phyloP scores from a whole-genome alignment of 129 eudicot genomes.

The Cynara cardunculus region DNA sequence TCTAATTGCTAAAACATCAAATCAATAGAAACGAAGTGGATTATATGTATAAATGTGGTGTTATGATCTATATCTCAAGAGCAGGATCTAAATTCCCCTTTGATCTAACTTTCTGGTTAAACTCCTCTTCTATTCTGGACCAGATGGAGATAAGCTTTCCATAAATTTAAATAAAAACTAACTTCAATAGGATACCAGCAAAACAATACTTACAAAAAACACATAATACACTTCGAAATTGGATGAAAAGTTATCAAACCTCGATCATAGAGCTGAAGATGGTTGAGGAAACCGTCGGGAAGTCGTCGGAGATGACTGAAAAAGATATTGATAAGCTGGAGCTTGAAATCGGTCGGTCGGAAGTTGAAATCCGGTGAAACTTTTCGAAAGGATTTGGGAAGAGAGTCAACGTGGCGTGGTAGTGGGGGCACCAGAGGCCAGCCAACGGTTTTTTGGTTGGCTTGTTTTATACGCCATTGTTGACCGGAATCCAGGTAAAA shows the following conservation, averaged over 20 bases:
- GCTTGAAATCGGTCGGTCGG: background rate
- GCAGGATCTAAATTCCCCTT: background rate
- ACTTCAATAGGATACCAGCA: background rate
- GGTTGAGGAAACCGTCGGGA: constrained; percentile 1
- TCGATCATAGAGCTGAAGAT: constrained; percentile 1
- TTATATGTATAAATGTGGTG: background rate
- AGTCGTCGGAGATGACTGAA: background rate
- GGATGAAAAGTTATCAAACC: background rate
- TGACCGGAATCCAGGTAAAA: constrained; percentile 10
- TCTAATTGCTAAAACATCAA: background rate
- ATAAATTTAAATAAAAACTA: background rate
- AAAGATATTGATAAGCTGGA: background rate
- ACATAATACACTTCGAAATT: background rate
- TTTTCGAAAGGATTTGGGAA: background rate
- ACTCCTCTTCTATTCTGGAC: constrained; percentile 1
- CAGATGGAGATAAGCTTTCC: background rate
- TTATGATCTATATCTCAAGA: background rate
- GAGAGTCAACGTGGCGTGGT: background rate
- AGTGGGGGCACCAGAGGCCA: constrained; percentile 7
- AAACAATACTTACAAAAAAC: background rate
- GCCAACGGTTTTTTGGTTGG: background rate
- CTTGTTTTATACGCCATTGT: constrained; percentile 8
- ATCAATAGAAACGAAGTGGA: background rate
- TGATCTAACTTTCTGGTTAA: constrained; percentile 2
- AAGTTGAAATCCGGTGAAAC: constrained; percentile 18